Evolutionary conservation across 345 rosid species (phyloP), one percentile per base, ranked within the genome.

Genomic region (Conringia planisiliqua): DNA sequence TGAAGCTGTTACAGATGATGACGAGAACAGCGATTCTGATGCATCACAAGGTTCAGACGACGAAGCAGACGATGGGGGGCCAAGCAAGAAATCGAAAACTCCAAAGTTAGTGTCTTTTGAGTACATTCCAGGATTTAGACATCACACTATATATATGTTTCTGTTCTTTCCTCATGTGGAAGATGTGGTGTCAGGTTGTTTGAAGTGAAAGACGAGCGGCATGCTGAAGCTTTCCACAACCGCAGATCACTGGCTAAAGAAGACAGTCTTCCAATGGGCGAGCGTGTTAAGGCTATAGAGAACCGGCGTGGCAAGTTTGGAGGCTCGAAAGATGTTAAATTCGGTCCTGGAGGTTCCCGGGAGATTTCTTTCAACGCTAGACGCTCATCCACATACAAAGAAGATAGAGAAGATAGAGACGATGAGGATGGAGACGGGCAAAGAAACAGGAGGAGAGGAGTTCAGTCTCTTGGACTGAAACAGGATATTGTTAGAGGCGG

Each of bases 331-430:
- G 84, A 79, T 22, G 86, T 95, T 29, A 91, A 90, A 79, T 79
- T 87, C 57, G 97, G 97, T 56, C 88, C 90, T 6, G 97, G 99
- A 61, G 97, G 97, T 24, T 95, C 97, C 1, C 78, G 97, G 13
- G 96, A 95, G 79, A 85, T 91, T 72, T 91, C 96, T 33, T 91
- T 91, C 72, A 38, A 60, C n/a, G 43, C 97, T 35, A 85, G 82
- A 82, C 86, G 87, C 78, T 82, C 81, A 0, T 86, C 85, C 22
- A 88, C 75, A 63, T 88, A 87, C 81, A 78, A 78, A 40, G 93
- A 88, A 78, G 93, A 90, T 13, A 80, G 80, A 10, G 86, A 73
- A 2, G 90, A 85, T 77, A 79, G 60, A 68, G 85, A 80, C 12
- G 52, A 14, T 40, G 62, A 51, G 9, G 85, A 32, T 17, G 81